Percentiles rank a stretch among this genome's conserved stretches.
Conservation (phyloP, 2,329 filamentous ascomycete species). For the Leptographium lundbergii region DNA sequence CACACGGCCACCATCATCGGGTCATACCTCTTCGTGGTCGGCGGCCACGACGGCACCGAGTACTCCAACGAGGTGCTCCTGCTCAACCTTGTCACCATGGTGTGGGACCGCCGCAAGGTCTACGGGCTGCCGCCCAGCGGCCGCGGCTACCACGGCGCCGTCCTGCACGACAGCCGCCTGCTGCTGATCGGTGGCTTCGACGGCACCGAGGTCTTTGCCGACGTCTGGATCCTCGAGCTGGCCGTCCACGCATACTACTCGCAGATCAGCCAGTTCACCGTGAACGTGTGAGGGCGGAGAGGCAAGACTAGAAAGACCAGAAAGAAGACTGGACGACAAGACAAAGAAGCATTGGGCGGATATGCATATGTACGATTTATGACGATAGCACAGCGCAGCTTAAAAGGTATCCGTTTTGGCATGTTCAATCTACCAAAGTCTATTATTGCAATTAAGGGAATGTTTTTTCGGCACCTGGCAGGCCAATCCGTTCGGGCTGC, state of each 20-base stretch:
- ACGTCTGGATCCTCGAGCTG: slow-evolving; percentile 54
- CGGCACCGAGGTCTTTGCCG: slow-evolving; percentile 53
- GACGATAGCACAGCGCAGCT: no score
- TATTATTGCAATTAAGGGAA: no score
- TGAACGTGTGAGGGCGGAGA: slow-evolving; percentile 38
- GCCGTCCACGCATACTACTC: slow-evolving; percentile 61
- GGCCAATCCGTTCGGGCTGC: no score
- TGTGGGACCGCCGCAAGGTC: slow-evolving; percentile 55
- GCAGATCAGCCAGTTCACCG: slow-evolving; percentile 60
- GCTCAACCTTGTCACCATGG: slow-evolving; percentile 60
- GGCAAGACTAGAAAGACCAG: neutral
- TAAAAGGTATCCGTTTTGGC: no score
- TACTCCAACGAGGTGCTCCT: slow-evolving; percentile 58
- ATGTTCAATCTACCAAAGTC: no score
- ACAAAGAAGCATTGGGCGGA: no score
- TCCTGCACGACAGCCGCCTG: slow-evolving; percentile 52
- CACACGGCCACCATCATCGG: slow-evolving; percentile 59
- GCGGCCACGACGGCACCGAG: slow-evolving; percentile 57
- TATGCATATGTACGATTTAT: no score
- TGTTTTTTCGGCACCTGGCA: no score
- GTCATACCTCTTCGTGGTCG: slow-evolving; percentile 57
- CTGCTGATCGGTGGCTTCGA: slow-evolving; percentile 56
- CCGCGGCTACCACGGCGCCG: slow-evolving; percentile 53
- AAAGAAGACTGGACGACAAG: neutral
- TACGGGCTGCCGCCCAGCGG: slow-evolving; percentile 51